Percentiles rank a stretch among this genome's conserved stretches.
Evolutionary conservation across 176 grass and related monocot genomes (phyloP).

Genomic region (Musa beccarii): DNA sequence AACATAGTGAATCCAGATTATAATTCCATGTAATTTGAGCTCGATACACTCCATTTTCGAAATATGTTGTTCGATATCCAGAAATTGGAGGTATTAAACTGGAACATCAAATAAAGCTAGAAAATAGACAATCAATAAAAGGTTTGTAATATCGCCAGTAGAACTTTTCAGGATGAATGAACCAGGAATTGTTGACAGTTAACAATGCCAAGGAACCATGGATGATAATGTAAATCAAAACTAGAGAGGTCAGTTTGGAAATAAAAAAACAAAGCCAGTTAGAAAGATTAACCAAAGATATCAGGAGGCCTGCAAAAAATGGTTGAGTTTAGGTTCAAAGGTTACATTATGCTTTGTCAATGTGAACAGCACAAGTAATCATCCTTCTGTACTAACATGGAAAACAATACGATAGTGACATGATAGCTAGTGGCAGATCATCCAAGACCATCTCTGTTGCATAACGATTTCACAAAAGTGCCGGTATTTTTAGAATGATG

Average conservation of each 20-base stretch:
- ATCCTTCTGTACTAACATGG: neutral
- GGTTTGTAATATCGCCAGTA: too few relatives aligned
- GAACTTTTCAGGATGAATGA: too few relatives aligned
- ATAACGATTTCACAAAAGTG: neutral
- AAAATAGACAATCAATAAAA: too few relatives aligned
- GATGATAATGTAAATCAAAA: too few relatives aligned
- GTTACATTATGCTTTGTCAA: neutral
- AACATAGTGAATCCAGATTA: neutral
- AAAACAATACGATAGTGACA: neutral
- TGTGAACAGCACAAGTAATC: too few relatives aligned
- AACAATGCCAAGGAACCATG: too few relatives aligned
- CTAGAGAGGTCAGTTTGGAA: too few relatives aligned
- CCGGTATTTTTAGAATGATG: neutral
- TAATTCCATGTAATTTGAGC: neutral
- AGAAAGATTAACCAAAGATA: neutral
- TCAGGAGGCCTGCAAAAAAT: neutral
- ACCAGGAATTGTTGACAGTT: too few relatives aligned
- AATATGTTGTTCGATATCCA: neutral
- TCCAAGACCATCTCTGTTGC: neutral
- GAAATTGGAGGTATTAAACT: too few relatives aligned
- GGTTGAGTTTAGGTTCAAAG: neutral
- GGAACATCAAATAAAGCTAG: too few relatives aligned
- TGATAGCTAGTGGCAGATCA: neutral
- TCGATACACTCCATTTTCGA: neutral
- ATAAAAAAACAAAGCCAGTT: too few relatives aligned